Percentiles rank a stretch among this genome's conserved stretches.
These are phyloP conservation scores for Boletus rubescentipes DNA, from an alignment of 768 basidiomycete species.

Conservation along the genomic window DNA sequence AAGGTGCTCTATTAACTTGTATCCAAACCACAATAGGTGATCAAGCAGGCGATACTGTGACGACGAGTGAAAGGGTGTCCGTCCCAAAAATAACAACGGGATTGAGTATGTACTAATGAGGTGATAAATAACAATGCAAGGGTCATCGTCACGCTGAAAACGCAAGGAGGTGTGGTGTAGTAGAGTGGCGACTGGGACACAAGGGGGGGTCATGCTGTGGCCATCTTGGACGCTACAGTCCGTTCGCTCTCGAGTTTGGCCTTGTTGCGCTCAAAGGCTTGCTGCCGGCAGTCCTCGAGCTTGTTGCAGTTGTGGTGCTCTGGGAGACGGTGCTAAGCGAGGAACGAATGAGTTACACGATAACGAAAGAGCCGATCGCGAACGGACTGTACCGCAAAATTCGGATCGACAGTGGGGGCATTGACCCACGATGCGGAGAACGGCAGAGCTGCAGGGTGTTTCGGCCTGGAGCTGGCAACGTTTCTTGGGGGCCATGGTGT, in stretches of 20 bases:
- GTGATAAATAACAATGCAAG: constrained; percentile 30
- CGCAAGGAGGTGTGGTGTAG: constrained; percentile 9
- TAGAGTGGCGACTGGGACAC: constrained; percentile 6
- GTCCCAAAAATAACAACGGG: neutral
- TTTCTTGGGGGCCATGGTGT: constrained; percentile 77
- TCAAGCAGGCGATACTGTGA: constrained; percentile 10
- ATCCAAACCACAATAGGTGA: constrained; percentile 15
- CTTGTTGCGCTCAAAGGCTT: constrained; percentile 89
- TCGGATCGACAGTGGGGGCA: constrained; percentile 77
- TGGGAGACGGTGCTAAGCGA: constrained; percentile 74
- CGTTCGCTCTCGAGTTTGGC: constrained; percentile 83
- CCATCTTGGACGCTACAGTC: constrained; percentile 85
- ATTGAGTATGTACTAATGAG: constrained; percentile 20
- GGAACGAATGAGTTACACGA: constrained; percentile 19
- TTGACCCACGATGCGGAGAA: constrained; percentile 79
- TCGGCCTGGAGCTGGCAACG: constrained; percentile 71
- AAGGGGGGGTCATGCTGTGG: constrained; percentile 53
- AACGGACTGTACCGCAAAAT: constrained; percentile 75
- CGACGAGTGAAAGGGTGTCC: constrained; percentile 6
- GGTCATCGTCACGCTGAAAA: constrained; percentile 20
- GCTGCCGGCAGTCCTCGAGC: constrained; percentile 80
- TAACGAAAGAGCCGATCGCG: neutral
- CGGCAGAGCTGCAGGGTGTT: constrained; percentile 67
- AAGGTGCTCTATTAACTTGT: constrained; percentile 17
- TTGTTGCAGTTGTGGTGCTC: constrained; percentile 86